Evolutionary conservation across 805 yeast genomes (phyloP).

Genomic region (Lipomyces orientalis): DNA sequence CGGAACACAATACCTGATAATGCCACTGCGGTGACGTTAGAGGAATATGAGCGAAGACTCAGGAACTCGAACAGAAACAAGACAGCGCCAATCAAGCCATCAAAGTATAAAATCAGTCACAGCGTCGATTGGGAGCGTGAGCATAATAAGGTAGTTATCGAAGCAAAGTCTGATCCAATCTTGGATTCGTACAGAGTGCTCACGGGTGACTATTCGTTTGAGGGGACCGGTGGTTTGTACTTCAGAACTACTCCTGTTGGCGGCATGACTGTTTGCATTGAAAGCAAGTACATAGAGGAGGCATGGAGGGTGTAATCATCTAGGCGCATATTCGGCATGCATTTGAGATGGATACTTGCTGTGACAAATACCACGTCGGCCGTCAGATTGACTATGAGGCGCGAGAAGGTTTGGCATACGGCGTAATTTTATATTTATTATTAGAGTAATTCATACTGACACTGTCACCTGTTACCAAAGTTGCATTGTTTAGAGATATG

Average conservation of each 20-base stretch:
- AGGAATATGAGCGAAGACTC: background rate
- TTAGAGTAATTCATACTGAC: background rate
- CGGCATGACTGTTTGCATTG: conserved; percentile 1
- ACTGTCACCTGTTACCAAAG: background rate
- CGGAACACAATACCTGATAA: conserved; percentile 1
- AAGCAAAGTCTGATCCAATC: conserved; percentile 21
- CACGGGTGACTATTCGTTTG: conserved; percentile 26
- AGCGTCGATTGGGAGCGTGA: conserved; percentile 10
- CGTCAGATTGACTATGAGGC: background rate
- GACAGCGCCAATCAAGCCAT: background rate
- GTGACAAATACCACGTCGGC: background rate
- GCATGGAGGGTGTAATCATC: conserved; percentile 5
- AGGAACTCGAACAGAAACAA: background rate
- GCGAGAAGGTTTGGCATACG: background rate
- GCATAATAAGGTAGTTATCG: conserved; percentile 8
- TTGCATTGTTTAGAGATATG: background rate
- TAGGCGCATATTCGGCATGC: background rate
- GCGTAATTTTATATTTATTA: background rate
- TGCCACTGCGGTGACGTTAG: background rate
- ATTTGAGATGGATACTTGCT: background rate
- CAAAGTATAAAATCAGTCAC: conserved; percentile 12
- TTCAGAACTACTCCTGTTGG: conserved; percentile 7
- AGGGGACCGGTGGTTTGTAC: conserved; percentile 3
- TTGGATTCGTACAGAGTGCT: conserved; percentile 20
- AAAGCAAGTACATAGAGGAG: background rate